Conservation (phyloP, 2,329 filamentous ascomycete species). For the Pseudogymnoascus sp. region DNA sequence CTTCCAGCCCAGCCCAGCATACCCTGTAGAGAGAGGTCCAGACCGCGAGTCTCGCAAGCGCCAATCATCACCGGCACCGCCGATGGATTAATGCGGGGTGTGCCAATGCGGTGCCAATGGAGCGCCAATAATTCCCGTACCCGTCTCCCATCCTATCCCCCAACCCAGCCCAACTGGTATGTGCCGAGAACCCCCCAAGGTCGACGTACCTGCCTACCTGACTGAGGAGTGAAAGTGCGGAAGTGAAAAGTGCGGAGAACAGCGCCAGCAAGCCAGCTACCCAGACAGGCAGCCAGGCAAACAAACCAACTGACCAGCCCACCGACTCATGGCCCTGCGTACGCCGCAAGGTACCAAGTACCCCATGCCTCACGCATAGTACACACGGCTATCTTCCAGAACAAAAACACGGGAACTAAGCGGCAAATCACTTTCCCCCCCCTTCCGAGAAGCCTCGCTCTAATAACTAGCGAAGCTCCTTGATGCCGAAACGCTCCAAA, state of each 20-base stretch:
- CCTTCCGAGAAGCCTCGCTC: not conserved
- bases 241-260: not conserved
- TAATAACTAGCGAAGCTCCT: not conserved
- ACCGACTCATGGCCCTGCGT: too few relatives aligned
- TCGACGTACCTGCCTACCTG: too few relatives aligned
- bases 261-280: too few relatives aligned
- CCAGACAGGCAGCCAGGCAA: not conserved
- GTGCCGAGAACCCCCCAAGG: too few relatives aligned
- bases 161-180: not conserved
- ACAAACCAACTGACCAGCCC: not conserved
- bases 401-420: not conserved
- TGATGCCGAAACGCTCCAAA: not conserved
- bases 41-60: not conserved
- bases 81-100: not conserved
- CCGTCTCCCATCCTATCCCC: not conserved
- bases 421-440: not conserved
- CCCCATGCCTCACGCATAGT: not conserved
- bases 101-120: not conserved
- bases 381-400: not conserved
- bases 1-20: not conserved
- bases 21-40: not conserved
- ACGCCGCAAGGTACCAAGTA: not conserved
- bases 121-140: not conserved
- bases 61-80: not conserved
- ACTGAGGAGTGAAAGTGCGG: too few relatives aligned